Conservation (phyloP, 371 early-diverging fungal genomes). For the Actinomortierella wolfii region DNA sequence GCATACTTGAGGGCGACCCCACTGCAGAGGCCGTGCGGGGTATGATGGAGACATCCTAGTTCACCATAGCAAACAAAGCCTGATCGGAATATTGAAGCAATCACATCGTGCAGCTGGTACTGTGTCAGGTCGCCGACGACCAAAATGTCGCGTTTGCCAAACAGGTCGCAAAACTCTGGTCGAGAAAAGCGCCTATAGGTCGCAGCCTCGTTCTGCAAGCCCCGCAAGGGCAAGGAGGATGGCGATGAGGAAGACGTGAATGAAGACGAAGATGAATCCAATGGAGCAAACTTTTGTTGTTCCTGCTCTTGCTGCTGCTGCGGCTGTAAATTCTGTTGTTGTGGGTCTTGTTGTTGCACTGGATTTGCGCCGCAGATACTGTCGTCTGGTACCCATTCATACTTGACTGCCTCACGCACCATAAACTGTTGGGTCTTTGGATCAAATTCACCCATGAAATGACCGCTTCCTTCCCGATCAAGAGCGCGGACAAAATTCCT, state of each 20-base stretch:
- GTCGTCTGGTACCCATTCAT: constrained; percentile 36
- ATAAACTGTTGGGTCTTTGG: constrained; percentile 12
- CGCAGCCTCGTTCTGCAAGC: constrained; percentile 20
- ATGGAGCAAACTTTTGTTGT: not conserved
- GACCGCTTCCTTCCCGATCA: constrained; percentile 36
- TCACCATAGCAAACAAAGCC: constrained; percentile 62
- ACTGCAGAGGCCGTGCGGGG: constrained; percentile 19
- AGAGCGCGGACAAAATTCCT: constrained; percentile 33
- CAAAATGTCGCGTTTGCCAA: constrained; percentile 38
- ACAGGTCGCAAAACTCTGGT: constrained; percentile 13
- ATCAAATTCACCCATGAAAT: constrained; percentile 32
- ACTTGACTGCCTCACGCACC: constrained; percentile 41
- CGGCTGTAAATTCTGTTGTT: not conserved
- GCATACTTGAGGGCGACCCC: constrained; percentile 51
- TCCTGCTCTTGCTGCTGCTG: not conserved
- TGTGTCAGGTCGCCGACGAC: constrained; percentile 62
- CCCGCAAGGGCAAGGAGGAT: not conserved
- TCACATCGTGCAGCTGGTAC: constrained; percentile 60
- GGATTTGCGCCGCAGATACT: constrained; percentile 21
- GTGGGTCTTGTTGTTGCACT: not conserved
- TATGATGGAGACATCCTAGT: constrained; percentile 48
- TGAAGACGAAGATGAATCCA: not conserved
- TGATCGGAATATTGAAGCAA: constrained; percentile 54
- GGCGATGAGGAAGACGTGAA: not conserved
- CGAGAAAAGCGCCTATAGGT: constrained; percentile 12